Base-by-base conservation (phyloP, 2,329 filamentous ascomycete genomes). In the Aureobasidium sp. region DNA sequence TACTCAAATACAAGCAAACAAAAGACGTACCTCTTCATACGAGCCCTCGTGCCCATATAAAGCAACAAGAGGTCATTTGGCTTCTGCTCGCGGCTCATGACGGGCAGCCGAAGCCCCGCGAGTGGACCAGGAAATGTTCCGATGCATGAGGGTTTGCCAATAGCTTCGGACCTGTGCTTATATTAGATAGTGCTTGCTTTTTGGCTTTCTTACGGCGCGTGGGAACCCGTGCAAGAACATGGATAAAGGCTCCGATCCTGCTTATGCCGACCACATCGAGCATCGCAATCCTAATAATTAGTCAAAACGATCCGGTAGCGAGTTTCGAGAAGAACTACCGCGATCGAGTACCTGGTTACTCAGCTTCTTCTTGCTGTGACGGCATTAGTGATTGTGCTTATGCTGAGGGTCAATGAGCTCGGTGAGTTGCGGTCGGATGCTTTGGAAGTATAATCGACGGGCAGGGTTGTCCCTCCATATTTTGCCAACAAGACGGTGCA, bases 81-180 rank as follows among this genome's bases (percentile, higher is more conserved):
- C 47, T 50, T 19, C 22, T 42, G 27, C 37, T 54, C 50, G 37
- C 33, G 37, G 22, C 24, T 42, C 12, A 29, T 54, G 35, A 22
- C 15, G 35, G 31, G 37, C n/a, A 35, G 50, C 19, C 50, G 50
- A 19, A 54, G 49, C n/a, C 14, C 50, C 19, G 37, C 50, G 27
- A 33, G 40, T 40, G 37, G 27, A 31, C 40, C 40, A 57, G 37
- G 31, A 58, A 33, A 58, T 35, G 42, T 15, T 39, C 54, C 54
- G 54, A 31, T 58, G 54, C 54, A 58, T 58, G 54, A 37, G 40
- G 22, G 5, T 35, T 58, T 58, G 54, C 54, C 54, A 58, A 58
- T 58, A 58, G 54, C 42, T 58, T 37, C 54, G 54, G 54, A 58
- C 40, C 22, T 48, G 54, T 57, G 53, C 53, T 57, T 57, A 57